Evolutionary conservation across 768 basidiomycete genomes (phyloP), one percentile per base, ranked within the genome.

Genomic region (Guyanaporus albipodus): DNA sequence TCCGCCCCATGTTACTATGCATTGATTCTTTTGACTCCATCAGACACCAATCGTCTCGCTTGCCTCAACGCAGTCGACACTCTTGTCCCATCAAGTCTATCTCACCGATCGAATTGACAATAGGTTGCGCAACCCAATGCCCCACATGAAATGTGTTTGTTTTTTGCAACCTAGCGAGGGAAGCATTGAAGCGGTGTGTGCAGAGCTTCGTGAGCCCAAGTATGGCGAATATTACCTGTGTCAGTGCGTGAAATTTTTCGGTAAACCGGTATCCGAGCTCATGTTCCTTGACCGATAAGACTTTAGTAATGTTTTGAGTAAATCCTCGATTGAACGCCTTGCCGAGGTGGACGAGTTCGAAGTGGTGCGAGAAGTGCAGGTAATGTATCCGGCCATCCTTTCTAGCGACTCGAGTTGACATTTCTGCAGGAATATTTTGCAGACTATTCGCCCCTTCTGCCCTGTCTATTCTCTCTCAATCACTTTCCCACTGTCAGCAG

Each of bases 201-300:
- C 78, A 45, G 96, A 99, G 62, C 74, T 99, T 27, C 76, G 76
- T 29, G 87, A 91, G 59, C 95, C 94, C 9, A 87, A 87, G 68
- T 99, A 98, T 60, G 93, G 93, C 65, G 92, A 93, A 71, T 99
- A 99, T 71, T 98, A 95, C 77, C 73, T 99, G 64, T 99, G 95
- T 98, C 80, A 87, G 95, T 91, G 74, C 77, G 85, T 87, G 81
- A 77, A 73, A 78, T 70, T 68, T 59, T 67, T 54, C 53, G 53
- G 45, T 49, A 44, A 38, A 26, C 43, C 21, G 44, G 45, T 44
- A 49, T 49, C 26, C 29, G 42, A 44, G 46, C 62, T 62, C 51
- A 59, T 41, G 27, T 46, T 41, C 6, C 11, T 38, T 34, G 18
- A 40, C 44, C 39, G 36, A 39, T 15, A 48, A 98, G 95, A 96